These are phyloP conservation scores for Monosporascus sp. DNA, from an alignment of 2,329 filamentous ascomycete genomes.

Conservation along the genomic window DNA sequence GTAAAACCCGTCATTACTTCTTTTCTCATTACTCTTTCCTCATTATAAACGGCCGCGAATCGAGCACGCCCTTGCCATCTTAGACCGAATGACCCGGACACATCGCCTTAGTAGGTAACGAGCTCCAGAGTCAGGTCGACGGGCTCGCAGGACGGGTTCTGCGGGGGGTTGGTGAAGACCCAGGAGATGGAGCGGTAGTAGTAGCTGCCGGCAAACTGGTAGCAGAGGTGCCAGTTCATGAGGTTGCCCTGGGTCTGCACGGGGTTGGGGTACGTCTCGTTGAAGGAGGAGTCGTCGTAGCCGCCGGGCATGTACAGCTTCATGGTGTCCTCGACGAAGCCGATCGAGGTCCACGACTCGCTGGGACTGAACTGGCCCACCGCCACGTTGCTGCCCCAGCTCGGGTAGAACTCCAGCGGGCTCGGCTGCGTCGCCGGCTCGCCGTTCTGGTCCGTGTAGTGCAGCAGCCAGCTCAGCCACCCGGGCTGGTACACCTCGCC, in stretches of 20 bases:
- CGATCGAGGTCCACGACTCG: slow-evolving; percentile 5
- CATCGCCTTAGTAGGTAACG: neutral
- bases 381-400: slow-evolving; percentile 17
- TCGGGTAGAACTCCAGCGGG: slow-evolving; percentile 8
- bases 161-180: slow-evolving; percentile 14
- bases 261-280: slow-evolving; percentile 7
- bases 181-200: slow-evolving; percentile 21
- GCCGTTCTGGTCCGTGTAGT: slow-evolving; percentile 4
- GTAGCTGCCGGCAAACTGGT: slow-evolving; percentile 18
- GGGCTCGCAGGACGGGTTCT: slow-evolving; percentile 20
- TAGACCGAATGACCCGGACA: too few relatives aligned
- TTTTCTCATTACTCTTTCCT: too few relatives aligned
- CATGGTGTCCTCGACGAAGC: slow-evolving; percentile 11
- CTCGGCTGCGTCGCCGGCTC: slow-evolving; percentile 3
- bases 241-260: slow-evolving; percentile 7
- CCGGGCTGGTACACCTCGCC: slow-evolving; percentile 13
- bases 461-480: slow-evolving; percentile 12
- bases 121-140: slow-evolving; percentile 13
- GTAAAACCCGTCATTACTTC: too few relatives aligned
- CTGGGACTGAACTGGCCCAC: slow-evolving; percentile 12
- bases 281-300: slow-evolving; percentile 16
- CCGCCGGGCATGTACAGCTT: slow-evolving; percentile 14
- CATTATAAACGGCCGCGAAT: too few relatives aligned
- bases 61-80: too few relatives aligned
- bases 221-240: slow-evolving; percentile 19